Evolutionary conservation across 768 basidiomycete species (phyloP), one percentile per base, ranked within the genome.

Genomic region (Lactarius hengduanensis): DNA sequence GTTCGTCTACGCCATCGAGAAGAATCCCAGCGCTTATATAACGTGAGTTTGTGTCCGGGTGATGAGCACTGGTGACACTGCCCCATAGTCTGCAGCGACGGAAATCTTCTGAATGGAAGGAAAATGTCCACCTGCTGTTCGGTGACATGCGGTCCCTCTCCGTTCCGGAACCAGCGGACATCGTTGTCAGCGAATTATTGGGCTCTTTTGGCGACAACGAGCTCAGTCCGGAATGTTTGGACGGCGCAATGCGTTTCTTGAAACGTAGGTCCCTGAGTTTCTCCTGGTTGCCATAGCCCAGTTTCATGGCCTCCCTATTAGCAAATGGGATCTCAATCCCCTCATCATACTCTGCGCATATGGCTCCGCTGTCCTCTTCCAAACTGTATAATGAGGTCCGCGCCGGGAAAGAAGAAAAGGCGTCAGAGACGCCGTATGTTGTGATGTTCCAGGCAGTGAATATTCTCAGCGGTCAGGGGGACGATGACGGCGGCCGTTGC

Each of bases 131-230:
- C 63, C 82, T 99, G 43, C 72, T 98, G n/a, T 91, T 90, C 73
- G 96, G 96, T 2, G 97, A 99, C 76, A 98, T 99, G 97, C 83
- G 97, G 18, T 79, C 80, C 32, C 79, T 97, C 54, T 81, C 88
- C 10, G 77, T 96, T 1, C 95, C 96, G 6, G 93, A 97, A 71
- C 82, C 84, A 70, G 94, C 87, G 34, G 97, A 98, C 76, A 93
- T 99, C 68, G 80, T 99, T 65, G 89, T 99, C 72, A 96, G 92
- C 78, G 97, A 99, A 76, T 84, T 99, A 26, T 78, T 99, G 72
- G 97, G 97, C 4, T 96, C 94, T 4, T 98, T 99, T 78, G 97
- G 96, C 1, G 97, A 99, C 77, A 99, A 99, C 67, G 97, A 99
- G 76, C 85, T 98, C 57, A 96, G 94, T 74, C 97, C 97, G 0